Base-by-base conservation (phyloP, 2,329 filamentous ascomycete genomes). In the Cladophialophora chaetospira region DNA sequence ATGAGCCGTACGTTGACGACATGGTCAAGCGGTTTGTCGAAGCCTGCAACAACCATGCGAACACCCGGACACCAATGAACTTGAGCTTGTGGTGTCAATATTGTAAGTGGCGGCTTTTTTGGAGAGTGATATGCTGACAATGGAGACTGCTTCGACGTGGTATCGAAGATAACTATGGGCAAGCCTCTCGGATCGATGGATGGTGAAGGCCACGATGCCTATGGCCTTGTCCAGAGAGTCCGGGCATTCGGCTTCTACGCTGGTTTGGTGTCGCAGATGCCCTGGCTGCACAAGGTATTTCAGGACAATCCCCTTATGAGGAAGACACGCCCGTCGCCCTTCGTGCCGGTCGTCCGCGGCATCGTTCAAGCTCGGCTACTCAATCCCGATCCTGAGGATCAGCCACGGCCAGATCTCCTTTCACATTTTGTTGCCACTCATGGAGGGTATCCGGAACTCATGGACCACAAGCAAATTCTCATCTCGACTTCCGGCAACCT, bases 1-100 rank as follows among this genome's bases (percentile, higher is more conserved):
- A 57, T 28, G 89, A 94, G 67, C 88, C 88, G 0, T 86, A 90
- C 29, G 88, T 93, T 29, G 87, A 90, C 69, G 87, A 84, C 63
- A 90, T 87, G 1, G 86, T 87, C 0, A 81, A 83, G 61, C 73
- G 88, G 2, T 92, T 91, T 69, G 43, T 52, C 38, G 26, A 53
- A 5, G 47, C 50, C 5, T 57, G 53, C 10, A 63, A 73, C 10
- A 69, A 77, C 4, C 68, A 72, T 26, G 53, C 46, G 17, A 6
- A 23, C 5, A 31, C 36, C 13, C 13, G 15, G 8, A 33, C n/a
- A 17, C 38, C 53, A 10, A 51, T 57, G 46, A 57, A 57, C 29
- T 21, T 57, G 10, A 57, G 53, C 21, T 17, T 25, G n/a, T 57
- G 53, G 53, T 44, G 35, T 13, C 28, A 57, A 5, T 57, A 44